A percentile compares a stretch with the other conserved stretches of the same genome.
phyloP scores from a whole-genome alignment of 352 stramenopile genomes.

The Thraustochytrium sp. region DNA sequence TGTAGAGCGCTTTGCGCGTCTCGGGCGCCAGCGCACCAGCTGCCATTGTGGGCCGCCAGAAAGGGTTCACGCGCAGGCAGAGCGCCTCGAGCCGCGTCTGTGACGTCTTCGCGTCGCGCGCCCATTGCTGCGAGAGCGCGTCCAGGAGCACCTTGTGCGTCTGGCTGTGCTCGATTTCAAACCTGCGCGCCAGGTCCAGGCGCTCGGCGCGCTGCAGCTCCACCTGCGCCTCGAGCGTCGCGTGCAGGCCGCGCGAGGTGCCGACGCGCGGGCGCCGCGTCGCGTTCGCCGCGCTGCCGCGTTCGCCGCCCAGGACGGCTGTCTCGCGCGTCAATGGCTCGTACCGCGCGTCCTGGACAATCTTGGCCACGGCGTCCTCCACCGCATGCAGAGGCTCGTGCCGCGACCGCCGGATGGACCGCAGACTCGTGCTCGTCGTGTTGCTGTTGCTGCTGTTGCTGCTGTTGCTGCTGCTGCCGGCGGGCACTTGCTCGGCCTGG shows the following conservation, averaged over 20 bases:
- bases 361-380: background rate
- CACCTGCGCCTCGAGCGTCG: background rate
- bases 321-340: slow-evolving; percentile 5
- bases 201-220: background rate
- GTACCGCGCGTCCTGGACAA: background rate
- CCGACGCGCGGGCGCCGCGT: background rate
- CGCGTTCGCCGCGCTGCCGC: background rate
- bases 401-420: background rate
- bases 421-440: background rate
- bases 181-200: slow-evolving; percentile 6
- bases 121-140: background rate
- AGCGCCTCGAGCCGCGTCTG: background rate
- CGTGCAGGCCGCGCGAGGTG: background rate
- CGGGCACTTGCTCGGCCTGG: too few relatives aligned
- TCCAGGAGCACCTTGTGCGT: slow-evolving; percentile 20
- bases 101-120: background rate
- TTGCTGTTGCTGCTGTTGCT: background rate
- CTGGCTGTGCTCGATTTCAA: slow-evolving; percentile 27
- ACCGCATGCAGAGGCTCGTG: background rate
- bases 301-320: background rate
- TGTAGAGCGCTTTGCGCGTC: background rate
- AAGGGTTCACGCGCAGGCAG: slow-evolving; percentile 11
- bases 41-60: background rate
- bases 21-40: background rate
- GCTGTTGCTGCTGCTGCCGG: background rate